These are phyloP conservation scores for Anisodus acutangulus DNA, from an alignment of 257 asterid genomes.

Conservation along the genomic window DNA sequence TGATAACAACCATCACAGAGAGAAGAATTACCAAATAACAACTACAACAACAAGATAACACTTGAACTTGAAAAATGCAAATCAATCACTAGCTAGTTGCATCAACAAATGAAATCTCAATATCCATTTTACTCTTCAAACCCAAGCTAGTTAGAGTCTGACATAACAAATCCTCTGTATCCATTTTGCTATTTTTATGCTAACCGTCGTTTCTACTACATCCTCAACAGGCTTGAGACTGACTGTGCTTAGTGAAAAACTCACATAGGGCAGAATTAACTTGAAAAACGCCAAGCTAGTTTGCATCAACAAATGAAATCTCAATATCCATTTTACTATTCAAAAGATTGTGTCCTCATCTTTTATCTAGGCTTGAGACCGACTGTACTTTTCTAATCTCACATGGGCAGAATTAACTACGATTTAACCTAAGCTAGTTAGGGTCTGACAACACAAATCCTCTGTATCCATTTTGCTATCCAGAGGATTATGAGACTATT, in stretches of 20 bases:
- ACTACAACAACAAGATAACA: background rate
- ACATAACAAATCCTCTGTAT: background rate
- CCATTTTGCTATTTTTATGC: background rate
- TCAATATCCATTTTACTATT: too few species aligned
- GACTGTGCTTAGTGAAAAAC: background rate
- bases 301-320: too few species aligned
- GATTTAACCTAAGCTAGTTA: too few species aligned
- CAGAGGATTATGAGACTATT: too few species aligned
- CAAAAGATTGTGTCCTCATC: background rate
- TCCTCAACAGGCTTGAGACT: background rate
- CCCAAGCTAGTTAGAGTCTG: background rate
- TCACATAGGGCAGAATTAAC: background rate
- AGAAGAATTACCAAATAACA: background rate
- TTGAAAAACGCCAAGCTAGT: background rate
- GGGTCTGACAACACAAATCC: too few species aligned
- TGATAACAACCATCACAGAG: slow-evolving; percentile 15
- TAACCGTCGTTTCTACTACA: background rate
- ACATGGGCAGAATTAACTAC: too few species aligned
- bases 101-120: background rate
- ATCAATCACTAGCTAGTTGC: background rate
- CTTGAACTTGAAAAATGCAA: background rate
- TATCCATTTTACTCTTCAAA: background rate
- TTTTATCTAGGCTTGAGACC: background rate
- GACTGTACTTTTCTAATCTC: background rate
- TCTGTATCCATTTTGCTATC: too few species aligned